A percentile compares a stretch with the other conserved stretches of the same genome.
phyloP scores from a whole-genome alignment of 177 flowering plant species.

The Vitis hybrid region DNA sequence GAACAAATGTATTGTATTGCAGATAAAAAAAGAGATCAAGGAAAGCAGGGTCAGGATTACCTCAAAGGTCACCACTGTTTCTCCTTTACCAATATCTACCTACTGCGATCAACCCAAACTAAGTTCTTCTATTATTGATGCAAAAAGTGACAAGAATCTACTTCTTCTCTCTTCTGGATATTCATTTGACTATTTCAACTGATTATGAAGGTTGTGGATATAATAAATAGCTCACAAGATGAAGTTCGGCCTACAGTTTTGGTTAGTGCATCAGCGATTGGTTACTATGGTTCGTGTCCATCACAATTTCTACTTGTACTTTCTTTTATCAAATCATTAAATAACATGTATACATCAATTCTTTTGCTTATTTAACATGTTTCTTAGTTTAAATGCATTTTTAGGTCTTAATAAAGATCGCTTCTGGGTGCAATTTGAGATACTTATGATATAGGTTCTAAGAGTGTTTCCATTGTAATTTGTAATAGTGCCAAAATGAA shows the following conservation, averaged over 20 bases:
- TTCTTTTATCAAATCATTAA: background rate
- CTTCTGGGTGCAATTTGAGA: no score
- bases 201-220: slow-evolving; percentile 71
- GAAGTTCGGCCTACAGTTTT: slow-evolving; percentile 68
- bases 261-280: slow-evolving; percentile 94
- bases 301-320: background rate
- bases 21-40: slow-evolving; percentile 94
- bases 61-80: slow-evolving; percentile 60
- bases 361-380: no score
- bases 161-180: background rate
- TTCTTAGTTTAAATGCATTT: no score
- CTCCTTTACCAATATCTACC: slow-evolving; percentile 1
- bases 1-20: slow-evolving; percentile 22
- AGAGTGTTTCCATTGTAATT: no score
- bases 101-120: background rate
- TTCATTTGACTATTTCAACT: slow-evolving; percentile 15
- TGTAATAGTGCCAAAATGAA: no score
- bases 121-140: background rate
- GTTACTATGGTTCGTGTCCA: slow-evolving; percentile 78
- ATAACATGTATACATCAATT: background rate
- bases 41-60: slow-evolving; percentile 81
- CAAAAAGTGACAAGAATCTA: background rate
- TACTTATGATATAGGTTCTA: no score
- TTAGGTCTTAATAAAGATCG: no score
- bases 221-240: slow-evolving; percentile 54